A percentile compares a stretch with the other conserved stretches of the same genome.
Conservation (phyloP, 495 filamentous ascomycete species). For the Hypomontagnella monticulosa region DNA sequence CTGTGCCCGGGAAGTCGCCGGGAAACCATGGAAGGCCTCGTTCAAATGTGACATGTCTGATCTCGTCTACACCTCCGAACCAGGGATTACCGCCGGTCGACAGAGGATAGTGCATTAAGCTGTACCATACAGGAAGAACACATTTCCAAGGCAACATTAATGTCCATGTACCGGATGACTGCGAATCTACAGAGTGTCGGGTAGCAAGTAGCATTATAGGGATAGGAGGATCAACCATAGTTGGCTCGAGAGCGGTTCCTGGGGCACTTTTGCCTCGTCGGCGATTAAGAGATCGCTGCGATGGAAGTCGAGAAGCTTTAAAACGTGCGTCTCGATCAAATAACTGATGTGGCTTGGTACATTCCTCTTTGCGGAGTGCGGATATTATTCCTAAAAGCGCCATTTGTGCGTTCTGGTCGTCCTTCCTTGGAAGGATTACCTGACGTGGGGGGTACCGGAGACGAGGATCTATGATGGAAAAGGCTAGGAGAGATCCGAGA, state of each 20-base stretch:
- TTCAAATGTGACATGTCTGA: slow-evolving; percentile 84
- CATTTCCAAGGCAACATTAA: slow-evolving; percentile 93
- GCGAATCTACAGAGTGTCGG: slow-evolving; percentile 54
- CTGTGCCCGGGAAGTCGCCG: slow-evolving; percentile 84
- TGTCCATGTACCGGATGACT: slow-evolving; percentile 78
- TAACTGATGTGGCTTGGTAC: slow-evolving; percentile 62
- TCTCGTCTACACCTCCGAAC: slow-evolving; percentile 84
- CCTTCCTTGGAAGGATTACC: slow-evolving; percentile 51
- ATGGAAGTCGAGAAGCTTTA: slow-evolving; percentile 70
- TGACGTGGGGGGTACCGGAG: slow-evolving; percentile 73
- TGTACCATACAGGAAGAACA: slow-evolving; percentile 85
- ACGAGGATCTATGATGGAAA: slow-evolving; percentile 81
- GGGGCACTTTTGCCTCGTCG: slow-evolving; percentile 74
- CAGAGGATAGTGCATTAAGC: slow-evolving; percentile 84
- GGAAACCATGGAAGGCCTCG: slow-evolving; percentile 85
- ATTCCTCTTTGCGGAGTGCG: slow-evolving; percentile 74
- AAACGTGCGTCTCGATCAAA: slow-evolving; percentile 75
- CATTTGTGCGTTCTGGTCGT: slow-evolving; percentile 62
- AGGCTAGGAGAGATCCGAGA: slow-evolving; percentile 73
- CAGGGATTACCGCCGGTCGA: slow-evolving; percentile 80
- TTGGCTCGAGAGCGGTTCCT: slow-evolving; percentile 68
- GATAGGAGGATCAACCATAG: slow-evolving; percentile 78
- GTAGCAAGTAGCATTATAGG: slow-evolving; percentile 78
- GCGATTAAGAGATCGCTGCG: slow-evolving; percentile 87
- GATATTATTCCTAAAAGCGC: slow-evolving; percentile 63